phyloP scores from a whole-genome alignment of 2,329 filamentous ascomycete genomes.

The Westerdykella sp. region DNA sequence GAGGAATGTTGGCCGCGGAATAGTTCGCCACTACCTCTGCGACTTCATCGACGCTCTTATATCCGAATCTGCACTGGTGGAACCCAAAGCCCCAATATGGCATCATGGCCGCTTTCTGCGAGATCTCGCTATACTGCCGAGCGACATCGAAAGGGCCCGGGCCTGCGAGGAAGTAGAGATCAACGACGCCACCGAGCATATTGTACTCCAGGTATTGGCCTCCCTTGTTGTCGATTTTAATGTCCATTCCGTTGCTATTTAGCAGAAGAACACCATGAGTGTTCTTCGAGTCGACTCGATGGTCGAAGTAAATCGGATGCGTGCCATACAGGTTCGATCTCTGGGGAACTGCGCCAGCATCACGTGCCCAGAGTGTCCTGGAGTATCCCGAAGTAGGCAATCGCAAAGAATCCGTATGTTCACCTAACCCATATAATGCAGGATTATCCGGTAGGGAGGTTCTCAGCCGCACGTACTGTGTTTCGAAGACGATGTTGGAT shows the following conservation, averaged over 20 bases:
- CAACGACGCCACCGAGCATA: constrained; percentile 67
- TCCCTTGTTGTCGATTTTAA: constrained; percentile 62
- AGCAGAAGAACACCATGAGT: constrained; percentile 33
- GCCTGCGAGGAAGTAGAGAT: constrained; percentile 51
- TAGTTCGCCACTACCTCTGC: constrained; percentile 63
- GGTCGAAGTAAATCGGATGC: constrained; percentile 69
- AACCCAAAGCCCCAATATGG: constrained; percentile 49
- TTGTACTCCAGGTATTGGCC: constrained; percentile 74
- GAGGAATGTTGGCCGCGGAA: constrained; percentile 55
- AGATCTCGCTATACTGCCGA: constrained; percentile 44
- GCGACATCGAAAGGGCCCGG: constrained; percentile 43
- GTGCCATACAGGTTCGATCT: constrained; percentile 65
- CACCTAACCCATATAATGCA: constrained; percentile 69
- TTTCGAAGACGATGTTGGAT: constrained; percentile 64
- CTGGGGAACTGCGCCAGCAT: constrained; percentile 55
- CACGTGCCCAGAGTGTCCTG: constrained; percentile 64
- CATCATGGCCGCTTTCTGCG: constrained; percentile 43
- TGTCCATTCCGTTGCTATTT: constrained; percentile 54
- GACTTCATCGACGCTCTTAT: constrained; percentile 53
- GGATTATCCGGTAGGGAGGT: constrained; percentile 63
- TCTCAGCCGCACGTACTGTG: constrained; percentile 66
- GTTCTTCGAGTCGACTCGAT: constrained; percentile 45
- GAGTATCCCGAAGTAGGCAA: constrained; percentile 63
- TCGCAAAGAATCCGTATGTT: constrained; percentile 64
- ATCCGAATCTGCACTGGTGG: constrained; percentile 47